These are phyloP conservation scores for Achaetomium macrosporum DNA, from an alignment of 2,329 filamentous ascomycete genomes.

Conservation along the genomic window DNA sequence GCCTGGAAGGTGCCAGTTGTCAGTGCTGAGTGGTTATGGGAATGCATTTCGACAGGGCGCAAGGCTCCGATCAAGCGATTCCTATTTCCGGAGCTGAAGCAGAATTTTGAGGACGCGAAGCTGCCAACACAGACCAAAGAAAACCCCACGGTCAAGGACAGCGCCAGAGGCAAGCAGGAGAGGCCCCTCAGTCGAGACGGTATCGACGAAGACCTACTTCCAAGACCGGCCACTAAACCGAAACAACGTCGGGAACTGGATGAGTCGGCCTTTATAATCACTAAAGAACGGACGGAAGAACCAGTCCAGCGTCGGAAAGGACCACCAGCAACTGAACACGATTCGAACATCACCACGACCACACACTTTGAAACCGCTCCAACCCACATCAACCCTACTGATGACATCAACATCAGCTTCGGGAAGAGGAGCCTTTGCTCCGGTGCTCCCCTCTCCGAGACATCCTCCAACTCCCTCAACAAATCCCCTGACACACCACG, in stretches of 20 bases:
- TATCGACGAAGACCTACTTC: constrained; percentile 18
- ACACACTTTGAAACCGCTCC: constrained; percentile 26
- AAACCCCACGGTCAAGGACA: background rate
- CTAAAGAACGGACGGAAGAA: background rate
- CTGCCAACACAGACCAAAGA: constrained; percentile 3
- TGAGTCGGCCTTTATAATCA: constrained; percentile 16
- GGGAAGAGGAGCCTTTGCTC: constrained; percentile 21
- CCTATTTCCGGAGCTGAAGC: constrained; percentile 43
- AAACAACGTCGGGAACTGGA: constrained; percentile 16
- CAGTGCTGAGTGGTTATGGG: constrained; percentile 75
- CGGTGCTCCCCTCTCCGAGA: constrained; percentile 36
- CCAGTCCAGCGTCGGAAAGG: background rate
- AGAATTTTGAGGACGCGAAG: constrained; percentile 21
- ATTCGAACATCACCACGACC: constrained; percentile 16
- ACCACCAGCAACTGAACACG: constrained; percentile 1
- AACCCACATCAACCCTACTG: constrained; percentile 18
- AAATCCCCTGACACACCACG: constrained; percentile 32
- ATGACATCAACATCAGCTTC: constrained; percentile 8
- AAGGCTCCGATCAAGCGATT: constrained; percentile 41
- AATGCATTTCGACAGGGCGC: constrained; percentile 59
- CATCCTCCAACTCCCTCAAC: constrained; percentile 38
- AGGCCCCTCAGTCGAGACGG: background rate
- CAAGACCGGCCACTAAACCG: constrained; percentile 14
- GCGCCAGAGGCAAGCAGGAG: constrained; percentile 3
- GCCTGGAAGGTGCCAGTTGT: constrained; percentile 78